These are phyloP conservation scores for Xylaria bambusicola DNA, from an alignment of 495 filamentous ascomycete genomes.

Conservation along the genomic window DNA sequence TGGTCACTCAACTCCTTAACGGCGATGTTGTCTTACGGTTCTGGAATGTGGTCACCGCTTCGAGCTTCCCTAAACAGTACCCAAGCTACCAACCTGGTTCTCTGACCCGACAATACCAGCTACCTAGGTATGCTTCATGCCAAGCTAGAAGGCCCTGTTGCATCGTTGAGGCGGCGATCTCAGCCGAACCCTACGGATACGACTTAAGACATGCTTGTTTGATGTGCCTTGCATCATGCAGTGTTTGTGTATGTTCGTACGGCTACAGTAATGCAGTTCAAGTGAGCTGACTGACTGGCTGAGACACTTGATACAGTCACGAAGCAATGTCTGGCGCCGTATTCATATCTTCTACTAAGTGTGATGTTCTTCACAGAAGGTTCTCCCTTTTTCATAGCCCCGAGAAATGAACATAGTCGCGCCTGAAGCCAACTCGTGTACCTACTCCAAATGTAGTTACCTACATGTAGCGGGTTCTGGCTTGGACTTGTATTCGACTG, in stretches of 20 bases:
- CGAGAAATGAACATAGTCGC: too few species aligned
- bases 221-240: conserved; percentile 16
- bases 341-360: too few species aligned
- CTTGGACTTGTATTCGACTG: too few species aligned
- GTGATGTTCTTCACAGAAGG: neutral
- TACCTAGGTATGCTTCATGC: too few species aligned
- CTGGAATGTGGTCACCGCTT: neutral
- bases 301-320: neutral
- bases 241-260: conserved; percentile 6
- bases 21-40: too few species aligned
- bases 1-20: too few species aligned
- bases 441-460: too few species aligned
- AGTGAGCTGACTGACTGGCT: neutral
- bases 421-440: too few species aligned
- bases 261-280: neutral
- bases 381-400: too few species aligned
- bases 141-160: neutral
- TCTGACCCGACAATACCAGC: neutral
- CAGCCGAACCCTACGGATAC: neutral
- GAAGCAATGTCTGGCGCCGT: too few species aligned
- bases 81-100: too few species aligned
- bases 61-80: neutral
- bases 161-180: conserved; percentile 7
- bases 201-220: neutral
- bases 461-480: too few species aligned